These are phyloP conservation scores for Fomitopsis schrenkii DNA, from an alignment of 1,284 basidiomycete species.

Conservation along the genomic window DNA sequence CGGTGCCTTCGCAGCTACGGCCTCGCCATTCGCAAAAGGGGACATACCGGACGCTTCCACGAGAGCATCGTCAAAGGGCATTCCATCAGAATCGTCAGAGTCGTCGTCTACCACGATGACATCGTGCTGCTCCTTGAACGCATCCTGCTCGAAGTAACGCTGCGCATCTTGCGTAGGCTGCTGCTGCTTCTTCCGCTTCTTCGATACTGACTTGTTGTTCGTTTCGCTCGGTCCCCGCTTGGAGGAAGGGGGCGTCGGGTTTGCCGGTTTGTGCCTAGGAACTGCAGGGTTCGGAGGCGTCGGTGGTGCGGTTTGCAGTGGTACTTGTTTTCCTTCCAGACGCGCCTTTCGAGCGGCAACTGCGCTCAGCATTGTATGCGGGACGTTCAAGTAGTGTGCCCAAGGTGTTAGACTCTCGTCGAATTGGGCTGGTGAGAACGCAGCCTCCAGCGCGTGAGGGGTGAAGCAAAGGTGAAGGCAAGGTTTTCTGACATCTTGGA, in stretches of 20 bases:
- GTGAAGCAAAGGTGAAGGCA: neutral
- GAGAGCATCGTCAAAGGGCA: slow-evolving; percentile 12
- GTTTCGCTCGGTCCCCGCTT: slow-evolving; percentile 30
- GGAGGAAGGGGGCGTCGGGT: slow-evolving; percentile 16
- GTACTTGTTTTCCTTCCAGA: slow-evolving; percentile 15
- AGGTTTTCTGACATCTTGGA: neutral
- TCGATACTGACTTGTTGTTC: slow-evolving; percentile 19
- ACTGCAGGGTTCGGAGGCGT: slow-evolving; percentile 7
- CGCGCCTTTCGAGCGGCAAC: slow-evolving; percentile 57
- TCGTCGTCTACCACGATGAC: slow-evolving; percentile 35
- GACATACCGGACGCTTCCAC: neutral
- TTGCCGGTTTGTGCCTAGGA: slow-evolving; percentile 9
- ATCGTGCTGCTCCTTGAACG: slow-evolving; percentile 33
- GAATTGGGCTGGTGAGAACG: no score
- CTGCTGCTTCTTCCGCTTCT: slow-evolving; percentile 26
- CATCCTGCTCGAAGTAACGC: slow-evolving; percentile 35
- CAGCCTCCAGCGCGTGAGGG: neutral
- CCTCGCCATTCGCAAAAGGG: neutral
- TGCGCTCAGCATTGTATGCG: slow-evolving; percentile 45
- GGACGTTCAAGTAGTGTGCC: neutral
- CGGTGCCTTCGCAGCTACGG: neutral
- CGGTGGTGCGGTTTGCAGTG: slow-evolving; percentile 5
- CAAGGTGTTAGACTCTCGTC: neutral
- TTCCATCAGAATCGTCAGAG: slow-evolving; percentile 24
- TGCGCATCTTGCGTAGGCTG: slow-evolving; percentile 12